Percentiles rank a stretch among this genome's conserved stretches.
phyloP scores from a whole-genome alignment of 768 basidiomycete species.

The Suillus sp. region DNA sequence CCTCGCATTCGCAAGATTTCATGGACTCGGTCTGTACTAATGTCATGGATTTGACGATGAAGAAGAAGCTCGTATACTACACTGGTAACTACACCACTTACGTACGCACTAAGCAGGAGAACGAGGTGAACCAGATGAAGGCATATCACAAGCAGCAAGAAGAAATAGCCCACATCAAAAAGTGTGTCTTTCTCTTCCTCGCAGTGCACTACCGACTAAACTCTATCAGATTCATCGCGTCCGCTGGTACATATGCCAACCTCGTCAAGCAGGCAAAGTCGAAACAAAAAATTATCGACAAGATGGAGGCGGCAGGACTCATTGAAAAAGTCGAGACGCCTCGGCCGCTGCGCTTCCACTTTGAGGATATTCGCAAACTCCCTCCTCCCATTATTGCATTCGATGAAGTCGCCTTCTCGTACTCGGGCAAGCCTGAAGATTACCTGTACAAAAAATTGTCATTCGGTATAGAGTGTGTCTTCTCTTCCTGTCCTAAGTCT shows the following conservation, averaged over 20 bases:
- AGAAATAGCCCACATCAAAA: conserved; percentile 97
- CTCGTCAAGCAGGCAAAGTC: conserved; percentile 98
- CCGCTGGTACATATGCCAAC: conserved; percentile 99
- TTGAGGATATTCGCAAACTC: conserved; percentile 90
- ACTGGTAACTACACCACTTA: conserved; percentile 97
- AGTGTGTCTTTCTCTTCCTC: conserved; percentile 50
- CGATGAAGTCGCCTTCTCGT: conserved; percentile 91
- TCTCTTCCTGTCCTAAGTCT: conserved; percentile 10
- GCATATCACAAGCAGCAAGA: conserved; percentile 98
- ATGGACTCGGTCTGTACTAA: conserved; percentile 98
- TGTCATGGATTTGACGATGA: conserved; percentile 92
- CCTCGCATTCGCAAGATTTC: conserved; percentile 99
- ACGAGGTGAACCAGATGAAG: conserved; percentile 99
- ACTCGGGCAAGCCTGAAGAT: conserved; percentile 86
- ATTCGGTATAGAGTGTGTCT: conserved; percentile 94
- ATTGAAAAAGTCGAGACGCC: conserved; percentile 86
- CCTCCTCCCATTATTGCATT: conserved; percentile 98
- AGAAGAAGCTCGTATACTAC: conserved; percentile 94
- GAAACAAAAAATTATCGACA: conserved; percentile 99
- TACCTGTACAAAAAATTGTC: conserved; percentile 86
- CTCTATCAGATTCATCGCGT: conserved; percentile 82
- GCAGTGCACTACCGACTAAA: conserved; percentile 16
- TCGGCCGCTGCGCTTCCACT: conserved; percentile 86
- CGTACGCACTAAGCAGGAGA: conserved; percentile 93
- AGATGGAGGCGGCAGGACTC: conserved; percentile 99